Evolutionary conservation across 805 yeast genomes (phyloP), one percentile per base, ranked within the genome.

Genomic region (Candida loeiensis): DNA sequence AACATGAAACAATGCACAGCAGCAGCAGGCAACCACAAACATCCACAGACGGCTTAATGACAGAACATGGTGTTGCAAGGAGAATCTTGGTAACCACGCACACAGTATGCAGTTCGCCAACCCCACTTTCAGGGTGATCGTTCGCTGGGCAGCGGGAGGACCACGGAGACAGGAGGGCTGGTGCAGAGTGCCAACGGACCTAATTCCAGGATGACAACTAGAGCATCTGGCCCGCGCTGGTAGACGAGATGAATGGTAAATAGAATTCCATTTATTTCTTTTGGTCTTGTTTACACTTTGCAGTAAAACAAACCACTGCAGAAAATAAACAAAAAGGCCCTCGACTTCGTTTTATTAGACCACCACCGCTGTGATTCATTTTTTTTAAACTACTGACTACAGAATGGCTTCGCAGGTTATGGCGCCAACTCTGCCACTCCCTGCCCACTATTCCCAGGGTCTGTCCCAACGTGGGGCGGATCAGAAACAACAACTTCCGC

Each of bases 231-330:
- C 28, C 14, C 20, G 20, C 26, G 26, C 16, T 24, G 29, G 29
- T 30, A 34, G 36, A 21, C 27, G 28, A 34, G 20, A 27, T 18
- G 33, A 15, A 31, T 31, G 20, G 33, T 37, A 37, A 37, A 37
- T 34, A 34, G 27, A 34, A 34, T 34, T 34, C 36, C 27, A 22
- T 37, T 32, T 36, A 21, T 36, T 36, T 37, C 27, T 37, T 30
- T 31, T 38, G 25, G 15, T 12, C 20, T 31, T 39, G 43, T 39
- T 39, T 39, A 34, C 38, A 39, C 29, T 39, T 37, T 33, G 24
- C 20, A 34, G 24, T 20, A 28, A 34, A 32, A 39, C 34, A 39
- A 32, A 31, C 26, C 17, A 6, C 7, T 16, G 19, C 33, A 28
- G 40, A 28, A 36, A 27, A 36, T 28, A 36, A 36, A 36, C 39